Percentiles rank a stretch among this genome's conserved stretches.
Evolutionary conservation across 495 filamentous ascomycete genomes (phyloP).

Genomic region (Chaetomidium leptoderma): DNA sequence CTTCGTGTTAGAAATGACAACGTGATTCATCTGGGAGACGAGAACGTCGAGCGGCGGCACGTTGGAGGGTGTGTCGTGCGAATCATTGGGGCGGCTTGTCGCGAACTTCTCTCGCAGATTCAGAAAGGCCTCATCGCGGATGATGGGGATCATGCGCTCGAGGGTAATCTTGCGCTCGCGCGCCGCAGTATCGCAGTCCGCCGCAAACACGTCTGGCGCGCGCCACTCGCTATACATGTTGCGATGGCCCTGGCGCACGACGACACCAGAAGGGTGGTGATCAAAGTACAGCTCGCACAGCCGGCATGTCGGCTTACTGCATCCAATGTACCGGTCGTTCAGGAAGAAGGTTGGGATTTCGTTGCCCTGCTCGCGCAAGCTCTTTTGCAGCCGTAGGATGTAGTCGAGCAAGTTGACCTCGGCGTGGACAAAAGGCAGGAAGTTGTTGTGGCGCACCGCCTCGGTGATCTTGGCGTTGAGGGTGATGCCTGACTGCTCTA

Average conservation of each 20-base stretch:
- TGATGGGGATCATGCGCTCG: constrained; percentile 18
- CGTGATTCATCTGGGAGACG: too few species aligned
- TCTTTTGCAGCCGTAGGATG: constrained; percentile 24
- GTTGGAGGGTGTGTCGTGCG: constrained; percentile 17
- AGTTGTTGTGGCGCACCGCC: neutral
- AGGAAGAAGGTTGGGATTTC: constrained; percentile 27
- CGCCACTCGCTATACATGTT: constrained; percentile 40
- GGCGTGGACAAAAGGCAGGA: constrained; percentile 32
- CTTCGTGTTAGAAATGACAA: too few species aligned
- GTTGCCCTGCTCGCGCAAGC: neutral
- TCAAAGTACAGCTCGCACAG: constrained; percentile 36
- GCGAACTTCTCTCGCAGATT: neutral
- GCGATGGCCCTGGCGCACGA: constrained; percentile 27
- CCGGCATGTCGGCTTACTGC: constrained; percentile 40
- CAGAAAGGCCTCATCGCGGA: neutral
- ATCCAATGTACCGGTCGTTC: constrained; percentile 33
- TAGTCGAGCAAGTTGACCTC: constrained; percentile 32
- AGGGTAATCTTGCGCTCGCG: constrained; percentile 10
- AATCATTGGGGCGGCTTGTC: constrained; percentile 15
- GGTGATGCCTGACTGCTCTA: neutral
- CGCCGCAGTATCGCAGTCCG: neutral
- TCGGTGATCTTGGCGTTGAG: constrained; percentile 3
- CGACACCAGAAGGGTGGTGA: constrained; percentile 20
- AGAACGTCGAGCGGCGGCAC: too few species aligned
- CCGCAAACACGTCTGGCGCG: constrained; percentile 20